Conservation (phyloP, 176 grass and related monocot species). For the Puccinellia tenuiflora region DNA sequence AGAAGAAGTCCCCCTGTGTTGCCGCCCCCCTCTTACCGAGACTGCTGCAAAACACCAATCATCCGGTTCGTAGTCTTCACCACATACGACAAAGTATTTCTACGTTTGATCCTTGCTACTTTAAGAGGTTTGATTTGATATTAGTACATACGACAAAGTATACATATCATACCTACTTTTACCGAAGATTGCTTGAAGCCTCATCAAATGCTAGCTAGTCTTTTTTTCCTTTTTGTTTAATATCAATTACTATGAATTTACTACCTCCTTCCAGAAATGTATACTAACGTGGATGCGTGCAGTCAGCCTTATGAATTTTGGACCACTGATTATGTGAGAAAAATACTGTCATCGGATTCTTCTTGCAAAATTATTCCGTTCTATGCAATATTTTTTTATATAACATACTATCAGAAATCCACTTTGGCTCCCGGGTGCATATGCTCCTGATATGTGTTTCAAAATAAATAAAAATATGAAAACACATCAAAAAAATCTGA, state of each 20-base stretch:
- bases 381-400: not conserved
- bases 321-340: not conserved
- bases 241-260: not conserved
- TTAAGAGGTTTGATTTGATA: conserved; percentile 20
- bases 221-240: not conserved
- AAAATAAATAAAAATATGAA: not conserved
- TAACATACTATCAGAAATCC: no score
- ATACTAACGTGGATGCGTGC: not conserved
- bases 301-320: not conserved
- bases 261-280: not conserved
- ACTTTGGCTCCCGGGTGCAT: no score
- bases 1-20: no score
- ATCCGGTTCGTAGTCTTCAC: no score
- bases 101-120: conserved; percentile 24
- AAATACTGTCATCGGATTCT: not conserved
- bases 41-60: no score
- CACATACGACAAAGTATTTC: no score
- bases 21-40: no score
- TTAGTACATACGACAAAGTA: conserved; percentile 30
- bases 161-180: conserved; percentile 21
- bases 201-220: conserved; percentile 9
- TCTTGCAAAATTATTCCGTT: not conserved
- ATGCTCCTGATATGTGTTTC: no score
- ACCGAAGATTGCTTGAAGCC: conserved; percentile 3
- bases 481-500: no score